These are phyloP conservation scores for Sporothrix curviconia DNA, from an alignment of 2,329 filamentous ascomycete genomes.

Conservation along the genomic window DNA sequence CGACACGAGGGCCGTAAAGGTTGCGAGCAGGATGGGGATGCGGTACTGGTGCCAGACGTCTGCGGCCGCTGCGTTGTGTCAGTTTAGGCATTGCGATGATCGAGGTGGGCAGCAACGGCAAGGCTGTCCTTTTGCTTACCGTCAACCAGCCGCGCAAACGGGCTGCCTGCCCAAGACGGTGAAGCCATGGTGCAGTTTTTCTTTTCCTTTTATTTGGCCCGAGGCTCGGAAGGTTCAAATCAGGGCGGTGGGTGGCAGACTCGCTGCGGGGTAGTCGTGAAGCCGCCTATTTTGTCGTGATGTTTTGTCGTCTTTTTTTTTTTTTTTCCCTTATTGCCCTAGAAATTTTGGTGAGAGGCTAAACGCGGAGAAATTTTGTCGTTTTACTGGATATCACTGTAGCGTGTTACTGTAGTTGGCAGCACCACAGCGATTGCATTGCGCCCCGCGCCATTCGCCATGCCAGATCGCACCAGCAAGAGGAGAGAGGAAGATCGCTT, in stretches of 20 bases:
- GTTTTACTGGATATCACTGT: no score
- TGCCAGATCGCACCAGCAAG: no score
- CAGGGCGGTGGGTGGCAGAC: not conserved
- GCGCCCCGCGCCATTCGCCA: slow-evolving; percentile 11
- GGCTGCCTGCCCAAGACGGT: slow-evolving; percentile 7
- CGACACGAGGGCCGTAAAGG: slow-evolving; percentile 32
- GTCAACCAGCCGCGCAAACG: slow-evolving; percentile 1
- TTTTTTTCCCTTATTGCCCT: not conserved
- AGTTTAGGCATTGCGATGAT: no score
- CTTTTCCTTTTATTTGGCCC: no score
- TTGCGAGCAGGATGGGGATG: slow-evolving; percentile 36
- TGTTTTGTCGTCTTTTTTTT: not conserved
- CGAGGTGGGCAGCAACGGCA: not conserved
- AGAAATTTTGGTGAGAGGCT: not conserved
- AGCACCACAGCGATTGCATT: not conserved
- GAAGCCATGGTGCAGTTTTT: slow-evolving; percentile 14
- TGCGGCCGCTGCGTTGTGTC: slow-evolving; percentile 22
- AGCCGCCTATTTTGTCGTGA: not conserved
- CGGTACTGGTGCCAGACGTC: slow-evolving; percentile 43
- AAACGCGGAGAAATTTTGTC: slow-evolving; percentile 6
- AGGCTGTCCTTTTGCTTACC: not conserved
- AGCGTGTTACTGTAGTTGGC: no score
- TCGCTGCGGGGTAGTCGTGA: not conserved
- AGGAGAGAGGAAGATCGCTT: no score
- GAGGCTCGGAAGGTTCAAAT: no score